Conservation (phyloP, 345 rosid genomes). For the Gossypium sturtianum region DNA sequence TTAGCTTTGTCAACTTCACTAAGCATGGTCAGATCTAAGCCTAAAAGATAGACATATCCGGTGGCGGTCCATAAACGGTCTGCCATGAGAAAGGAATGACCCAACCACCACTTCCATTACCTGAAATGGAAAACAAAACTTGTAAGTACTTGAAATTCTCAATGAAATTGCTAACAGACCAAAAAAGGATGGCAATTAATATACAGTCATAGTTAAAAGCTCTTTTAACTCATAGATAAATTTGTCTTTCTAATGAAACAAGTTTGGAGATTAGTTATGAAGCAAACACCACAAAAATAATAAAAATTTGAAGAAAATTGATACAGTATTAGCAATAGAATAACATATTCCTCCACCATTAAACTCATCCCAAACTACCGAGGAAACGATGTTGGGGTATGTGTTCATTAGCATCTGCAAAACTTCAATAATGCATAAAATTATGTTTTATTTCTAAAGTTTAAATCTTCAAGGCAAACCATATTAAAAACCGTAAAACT, state of each 20-base stretch:
- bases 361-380: not conserved
- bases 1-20: not conserved
- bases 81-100: constrained; percentile 73
- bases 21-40: no score
- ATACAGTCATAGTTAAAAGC: not conserved
- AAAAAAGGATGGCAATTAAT: not conserved
- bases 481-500: not conserved
- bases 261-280: not conserved
- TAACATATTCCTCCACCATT: not conserved
- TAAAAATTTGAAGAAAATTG: not conserved
- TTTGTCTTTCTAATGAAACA: not conserved
- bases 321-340: not conserved
- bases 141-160: not conserved
- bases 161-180: not conserved
- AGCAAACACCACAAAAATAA: not conserved
- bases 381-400: not conserved
- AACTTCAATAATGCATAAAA: not conserved
- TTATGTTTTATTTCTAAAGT: not conserved
- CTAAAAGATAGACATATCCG: constrained; percentile 75
- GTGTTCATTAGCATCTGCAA: not conserved
- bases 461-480: not conserved
- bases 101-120: constrained; percentile 51
- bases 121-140: constrained; percentile 33
- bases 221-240: not conserved
- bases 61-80: constrained; percentile 84